Evolutionary conservation across 371 early-diverging fungal species (phyloP), one percentile per base, ranked within the genome.

Genomic region (Choanephora cucurbitarum): DNA sequence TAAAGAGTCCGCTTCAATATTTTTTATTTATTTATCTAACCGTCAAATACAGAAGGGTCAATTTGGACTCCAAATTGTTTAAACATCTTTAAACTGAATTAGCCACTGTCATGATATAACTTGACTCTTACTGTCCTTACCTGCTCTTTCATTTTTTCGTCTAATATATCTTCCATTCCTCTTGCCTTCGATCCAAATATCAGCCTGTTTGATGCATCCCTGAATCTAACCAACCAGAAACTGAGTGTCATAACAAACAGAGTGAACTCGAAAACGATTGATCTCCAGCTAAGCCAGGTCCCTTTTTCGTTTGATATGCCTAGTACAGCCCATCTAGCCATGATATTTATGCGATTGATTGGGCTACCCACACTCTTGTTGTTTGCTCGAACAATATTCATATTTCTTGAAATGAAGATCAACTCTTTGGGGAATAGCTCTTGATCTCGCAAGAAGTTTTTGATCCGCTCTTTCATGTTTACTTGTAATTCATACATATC

Each of bases 321-420:
- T 10, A 69, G 63, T 0, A 91, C 90, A 6, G 95, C 95, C 78
- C 86, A 91, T 19, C 85, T 73, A 0, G 93, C 94, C 87, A 93
- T 94, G 10, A 93, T 66, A 64, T 89, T 91, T 64, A 94, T 89
- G 14, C 95, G 83, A 52, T 96, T 93, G 31, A 96, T 92, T 0
- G 94, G 95, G 5, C 86, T 87, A 14, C 94, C 93, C 17, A 92
- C 66, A 5, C 79, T 67, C 69, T 91, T 92, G 74, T 96, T 96
- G 55, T 89, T 89, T 14, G 93, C 84, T 1, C 91, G 78, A 7
- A 92, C 89, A 52, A 93, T 88, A 58, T 93, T 93, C 88, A 95
- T 87, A 58, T 94, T 96, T 44, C 95, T 75, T 7, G 90, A 90
- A 19, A 96, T 79, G 60, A 96, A 95, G 42, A 96, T 91, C 10